Evolutionary conservation across 1,139 yeast species (phyloP), one percentile per base, ranked within the genome.

Genomic region (Kazachstania sp.): DNA sequence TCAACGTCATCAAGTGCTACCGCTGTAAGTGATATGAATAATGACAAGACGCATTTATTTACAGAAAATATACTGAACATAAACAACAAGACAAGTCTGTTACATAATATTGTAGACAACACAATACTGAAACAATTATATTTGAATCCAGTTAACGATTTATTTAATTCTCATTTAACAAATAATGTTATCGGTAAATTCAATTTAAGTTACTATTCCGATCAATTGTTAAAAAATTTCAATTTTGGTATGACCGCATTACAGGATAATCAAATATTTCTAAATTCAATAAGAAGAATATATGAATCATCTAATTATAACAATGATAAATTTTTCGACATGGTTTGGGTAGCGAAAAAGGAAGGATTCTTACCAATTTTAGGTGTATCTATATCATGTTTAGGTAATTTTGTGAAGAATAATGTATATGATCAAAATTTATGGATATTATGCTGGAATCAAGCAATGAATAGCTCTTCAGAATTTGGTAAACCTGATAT

Each of bases 391-490:
- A 43, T 47, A 11, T 37, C 45, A 16, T 38, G 44, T 31, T 13
- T 47, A 6, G 48, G 48, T n/a, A 41, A 45, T 31, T 30, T 32
- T 3, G 12, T 32, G 2, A 30, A n/a, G 16, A 26, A 47, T n/a
- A 37, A 40, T 19, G 45, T 31, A 16, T 35, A 32, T 30, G 42
- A 41, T 26, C 43, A 44, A 23, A 20, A 41, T 15, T 30, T 44
- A 12, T 47, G 49, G 49, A 35, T 42, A n/a, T 16, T 45, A 16
- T 45, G 48, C 20, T 48, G 50, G 50, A 42, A 45, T 37, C 42
- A 44, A 30, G 23, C 40, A 26, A 44, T 42, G 44, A 36, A 30
- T 26, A 18, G 13, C 15, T 23, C 44, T 1, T n/a, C 38, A 28
- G 37, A 38, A 15, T 30, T 39, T 9, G 37, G 23, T 11, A 19